Evolutionary conservation across 2,329 filamentous ascomycete species (phyloP).

Genomic region (Diaporthe vaccinii): DNA sequence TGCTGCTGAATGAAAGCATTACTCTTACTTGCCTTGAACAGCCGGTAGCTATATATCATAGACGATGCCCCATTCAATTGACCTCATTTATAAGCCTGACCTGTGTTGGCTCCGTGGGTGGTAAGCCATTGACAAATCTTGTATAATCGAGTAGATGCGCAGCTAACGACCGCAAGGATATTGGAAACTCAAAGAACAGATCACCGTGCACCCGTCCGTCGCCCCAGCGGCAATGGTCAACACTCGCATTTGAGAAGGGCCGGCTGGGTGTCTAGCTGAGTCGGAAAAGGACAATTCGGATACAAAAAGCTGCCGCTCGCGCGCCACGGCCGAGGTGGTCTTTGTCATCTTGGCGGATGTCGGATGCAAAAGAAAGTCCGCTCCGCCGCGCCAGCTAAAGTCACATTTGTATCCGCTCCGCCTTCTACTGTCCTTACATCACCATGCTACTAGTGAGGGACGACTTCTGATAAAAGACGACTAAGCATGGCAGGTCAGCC

Average conservation of each 20-base stretch:
- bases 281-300: background rate
- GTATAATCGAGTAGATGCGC: background rate
- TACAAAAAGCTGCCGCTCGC: background rate
- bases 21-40: background rate
- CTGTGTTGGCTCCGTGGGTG: background rate
- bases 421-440: background rate
- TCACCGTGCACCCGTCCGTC: background rate
- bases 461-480: background rate
- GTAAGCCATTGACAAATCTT: background rate
- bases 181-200: too few relatives aligned
- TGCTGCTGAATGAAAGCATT: background rate
- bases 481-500: background rate
- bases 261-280: background rate
- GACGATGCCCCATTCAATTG: background rate
- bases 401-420: constrained; percentile 7
- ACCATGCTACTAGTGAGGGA: background rate
- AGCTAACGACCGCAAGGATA: too few relatives aligned
- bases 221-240: too few relatives aligned
- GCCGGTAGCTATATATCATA: background rate
- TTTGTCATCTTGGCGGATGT: constrained; percentile 14
- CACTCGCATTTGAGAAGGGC: too few relatives aligned
- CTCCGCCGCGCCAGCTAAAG: background rate
- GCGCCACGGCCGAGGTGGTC: too few relatives aligned
- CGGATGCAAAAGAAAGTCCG: constrained; percentile 15
- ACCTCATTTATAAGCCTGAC: background rate